These are phyloP conservation scores for Priceomyces melissophilus DNA, from an alignment of 805 yeast species.

Conservation along the genomic window DNA sequence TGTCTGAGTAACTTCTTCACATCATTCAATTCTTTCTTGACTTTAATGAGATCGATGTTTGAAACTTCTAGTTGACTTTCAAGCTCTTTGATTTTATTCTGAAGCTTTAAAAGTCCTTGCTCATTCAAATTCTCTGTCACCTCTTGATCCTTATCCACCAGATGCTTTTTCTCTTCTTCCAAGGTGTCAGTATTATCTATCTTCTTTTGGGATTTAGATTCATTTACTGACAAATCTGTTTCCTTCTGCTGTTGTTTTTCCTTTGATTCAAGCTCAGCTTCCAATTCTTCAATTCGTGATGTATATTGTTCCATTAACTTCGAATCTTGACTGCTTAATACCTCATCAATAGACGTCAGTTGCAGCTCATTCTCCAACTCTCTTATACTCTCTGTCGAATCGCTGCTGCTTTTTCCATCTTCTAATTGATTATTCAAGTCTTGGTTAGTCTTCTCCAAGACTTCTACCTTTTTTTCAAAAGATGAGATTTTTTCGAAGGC, in stretches of 20 bases:
- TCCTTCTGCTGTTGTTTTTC: neutral
- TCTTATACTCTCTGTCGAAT: neutral
- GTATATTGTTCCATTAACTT: neutral
- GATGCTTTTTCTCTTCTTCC: neutral
- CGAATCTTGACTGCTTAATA: neutral
- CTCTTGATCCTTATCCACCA: neutral
- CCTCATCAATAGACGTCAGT: neutral
- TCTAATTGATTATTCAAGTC: slow-evolving; percentile 4
- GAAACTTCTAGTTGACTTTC: neutral
- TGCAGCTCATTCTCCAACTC: neutral
- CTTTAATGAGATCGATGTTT: neutral
- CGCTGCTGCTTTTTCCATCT: neutral
- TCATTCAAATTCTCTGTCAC: neutral
- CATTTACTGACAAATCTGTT: neutral
- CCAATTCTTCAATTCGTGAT: slow-evolving; percentile 1
- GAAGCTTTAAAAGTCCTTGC: neutral
- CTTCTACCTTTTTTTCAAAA: slow-evolving; percentile 2
- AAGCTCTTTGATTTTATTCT: slow-evolving; percentile 2
- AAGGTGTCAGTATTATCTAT: neutral
- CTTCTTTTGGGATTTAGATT: neutral
- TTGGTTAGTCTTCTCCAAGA: slow-evolving; percentile 1
- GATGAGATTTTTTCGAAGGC: slow-evolving; percentile 3
- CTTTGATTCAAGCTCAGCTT: slow-evolving; percentile 1
- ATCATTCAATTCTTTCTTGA: neutral
- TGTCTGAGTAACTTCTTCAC: neutral